These are phyloP conservation scores for Heliosperma pusillum DNA, from an alignment of 148 eudicot genomes.

Conservation along the genomic window DNA sequence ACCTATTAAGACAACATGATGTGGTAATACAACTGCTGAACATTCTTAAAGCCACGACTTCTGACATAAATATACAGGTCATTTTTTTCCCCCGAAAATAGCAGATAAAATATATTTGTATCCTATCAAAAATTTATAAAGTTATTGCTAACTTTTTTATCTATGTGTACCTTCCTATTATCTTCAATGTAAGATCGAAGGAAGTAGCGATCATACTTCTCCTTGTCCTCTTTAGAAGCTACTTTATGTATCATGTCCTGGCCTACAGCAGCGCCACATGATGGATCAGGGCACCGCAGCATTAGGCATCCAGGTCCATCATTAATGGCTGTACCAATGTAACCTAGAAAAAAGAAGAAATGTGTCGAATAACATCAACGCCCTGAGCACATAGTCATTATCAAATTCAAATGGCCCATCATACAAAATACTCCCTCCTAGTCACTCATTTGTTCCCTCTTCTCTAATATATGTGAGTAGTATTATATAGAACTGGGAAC, in stretches of 20 bases:
- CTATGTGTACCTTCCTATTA: slow-evolving; percentile 58
- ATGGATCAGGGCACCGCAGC: slow-evolving; percentile 86
- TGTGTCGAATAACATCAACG: background rate
- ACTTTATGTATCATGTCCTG: slow-evolving; percentile 64
- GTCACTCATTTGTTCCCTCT: no score
- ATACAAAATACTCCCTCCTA: background rate
- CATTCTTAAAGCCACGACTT: background rate
- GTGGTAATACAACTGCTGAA: background rate
- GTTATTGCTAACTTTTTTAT: background rate
- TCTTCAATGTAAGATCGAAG: slow-evolving; percentile 81
- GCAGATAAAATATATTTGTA: background rate
- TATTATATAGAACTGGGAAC: no score
- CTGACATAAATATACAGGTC: background rate
- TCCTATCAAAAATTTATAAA: background rate
- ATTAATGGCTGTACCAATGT: slow-evolving; percentile 58
- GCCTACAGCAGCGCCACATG: slow-evolving; percentile 82
- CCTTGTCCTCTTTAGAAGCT: slow-evolving; percentile 57
- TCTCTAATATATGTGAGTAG: no score
- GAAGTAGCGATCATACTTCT: slow-evolving; percentile 70
- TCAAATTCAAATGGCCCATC: background rate
- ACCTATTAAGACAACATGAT: no score
- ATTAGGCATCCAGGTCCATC: slow-evolving; percentile 86
- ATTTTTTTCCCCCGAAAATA: background rate
- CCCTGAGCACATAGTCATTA: background rate
- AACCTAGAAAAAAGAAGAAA: slow-evolving; percentile 38